Percentiles rank a stretch among this genome's conserved stretches.
Evolutionary conservation across 495 filamentous ascomycete species (phyloP).

Genomic region (Bacidia rubella): DNA sequence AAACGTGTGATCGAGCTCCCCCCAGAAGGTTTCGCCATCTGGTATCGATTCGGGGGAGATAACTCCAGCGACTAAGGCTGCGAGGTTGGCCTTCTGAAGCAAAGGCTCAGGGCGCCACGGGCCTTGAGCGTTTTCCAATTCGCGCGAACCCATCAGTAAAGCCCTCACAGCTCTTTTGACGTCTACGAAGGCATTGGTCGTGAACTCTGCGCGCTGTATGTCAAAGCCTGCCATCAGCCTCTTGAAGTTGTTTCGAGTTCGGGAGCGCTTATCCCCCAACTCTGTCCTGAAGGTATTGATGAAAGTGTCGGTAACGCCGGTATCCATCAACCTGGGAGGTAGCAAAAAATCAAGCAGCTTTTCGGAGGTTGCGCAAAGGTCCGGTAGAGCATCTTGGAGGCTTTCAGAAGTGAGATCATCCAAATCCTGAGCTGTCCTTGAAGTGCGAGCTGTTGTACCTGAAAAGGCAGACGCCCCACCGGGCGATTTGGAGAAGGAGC

Average conservation of each 20-base stretch:
- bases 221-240: conserved; percentile 17
- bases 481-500: conserved; percentile 15
- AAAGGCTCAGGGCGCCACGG: conserved; percentile 24
- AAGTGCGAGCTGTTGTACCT: conserved; percentile 29
- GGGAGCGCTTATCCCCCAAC: conserved; percentile 22
- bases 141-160: conserved; percentile 14
- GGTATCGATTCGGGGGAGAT: conserved; percentile 13
- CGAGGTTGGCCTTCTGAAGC: conserved; percentile 30
- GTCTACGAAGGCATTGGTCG: conserved; percentile 21
- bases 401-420: conserved; percentile 19
- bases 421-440: conserved; percentile 23
- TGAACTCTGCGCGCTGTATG: conserved; percentile 17
- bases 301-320: conserved; percentile 2
- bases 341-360: conserved; percentile 23
- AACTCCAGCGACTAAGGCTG: conserved; percentile 22
- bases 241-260: conserved; percentile 17
- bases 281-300: conserved; percentile 17
- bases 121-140: conserved; percentile 12
- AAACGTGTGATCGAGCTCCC: conserved; percentile 23
- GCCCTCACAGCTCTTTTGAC: conserved; percentile 14
- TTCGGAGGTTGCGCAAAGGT: conserved; percentile 19
- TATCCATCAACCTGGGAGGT: conserved; percentile 14
- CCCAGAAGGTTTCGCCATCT: conserved; percentile 9
- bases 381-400: conserved; percentile 23
- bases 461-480: conserved; percentile 27